These are phyloP conservation scores for Fusarium udum DNA, from an alignment of 2,329 filamentous ascomycete species.

Conservation along the genomic window DNA sequence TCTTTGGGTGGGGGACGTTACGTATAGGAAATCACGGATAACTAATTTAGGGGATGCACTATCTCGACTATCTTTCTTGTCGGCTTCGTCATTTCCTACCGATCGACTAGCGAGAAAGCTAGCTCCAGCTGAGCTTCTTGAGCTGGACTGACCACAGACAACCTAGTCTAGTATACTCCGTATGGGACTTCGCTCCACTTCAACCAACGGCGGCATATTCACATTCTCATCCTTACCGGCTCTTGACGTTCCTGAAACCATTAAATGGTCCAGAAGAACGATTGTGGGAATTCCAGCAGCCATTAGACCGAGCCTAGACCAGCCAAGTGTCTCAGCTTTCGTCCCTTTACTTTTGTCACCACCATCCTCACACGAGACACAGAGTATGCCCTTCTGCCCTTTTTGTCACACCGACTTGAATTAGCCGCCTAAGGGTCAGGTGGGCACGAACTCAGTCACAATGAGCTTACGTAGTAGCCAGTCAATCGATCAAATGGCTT, in stretches of 20 bases:
- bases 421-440: neutral
- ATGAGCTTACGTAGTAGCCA: neutral
- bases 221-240: neutral
- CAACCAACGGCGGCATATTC: neutral
- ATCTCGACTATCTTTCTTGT: neutral
- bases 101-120: neutral
- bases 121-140: neutral
- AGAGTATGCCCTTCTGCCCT: neutral
- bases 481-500: neutral
- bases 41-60: neutral
- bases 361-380: neutral
- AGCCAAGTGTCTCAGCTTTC: slow-evolving; percentile 5
- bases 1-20: too few species aligned
- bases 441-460: neutral
- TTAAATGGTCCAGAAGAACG: neutral
- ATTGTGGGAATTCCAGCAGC: neutral
- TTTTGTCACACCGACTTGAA: slow-evolving; percentile 15
- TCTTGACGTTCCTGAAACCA: slow-evolving; percentile 4
- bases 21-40: neutral
- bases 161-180: neutral
- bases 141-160: neutral
- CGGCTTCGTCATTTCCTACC: neutral
- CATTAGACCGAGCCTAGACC: slow-evolving; percentile 9
- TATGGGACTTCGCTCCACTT: neutral
- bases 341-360: neutral